A percentile compares a stretch with the other conserved stretches of the same genome.
Conservation (phyloP, 352 stramenopile genomes). For the Peronospora belbahrii region DNA sequence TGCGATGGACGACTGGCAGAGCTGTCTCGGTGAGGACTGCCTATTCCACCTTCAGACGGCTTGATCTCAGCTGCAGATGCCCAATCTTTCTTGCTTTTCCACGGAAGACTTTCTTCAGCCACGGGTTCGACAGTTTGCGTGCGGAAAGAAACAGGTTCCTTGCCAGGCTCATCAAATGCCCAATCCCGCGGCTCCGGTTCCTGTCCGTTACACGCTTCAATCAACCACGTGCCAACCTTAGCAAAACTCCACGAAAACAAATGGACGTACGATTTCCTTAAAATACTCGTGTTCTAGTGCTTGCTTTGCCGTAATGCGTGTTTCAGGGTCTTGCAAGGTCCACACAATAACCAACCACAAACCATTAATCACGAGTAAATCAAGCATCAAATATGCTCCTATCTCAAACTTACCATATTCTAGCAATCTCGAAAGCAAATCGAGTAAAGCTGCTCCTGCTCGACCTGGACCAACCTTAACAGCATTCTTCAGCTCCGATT, state of each 20-base stretch:
- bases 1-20: constrained; percentile 20
- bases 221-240: neutral
- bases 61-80: constrained; percentile 18
- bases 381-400: too few species aligned
- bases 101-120: constrained; percentile 60
- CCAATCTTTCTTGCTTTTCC: constrained; percentile 57
- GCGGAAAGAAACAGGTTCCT: constrained; percentile 79
- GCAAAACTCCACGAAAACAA: neutral
- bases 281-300: constrained; percentile 93
- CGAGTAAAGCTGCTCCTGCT: constrained; percentile 61
- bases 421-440: constrained; percentile 69
- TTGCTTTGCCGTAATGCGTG: constrained; percentile 86
- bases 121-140: constrained; percentile 76
- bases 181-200: constrained; percentile 81
- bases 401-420: constrained; percentile 67
- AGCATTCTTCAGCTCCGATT: constrained; percentile 78
- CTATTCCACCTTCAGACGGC: constrained; percentile 17
- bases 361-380: too few species aligned
- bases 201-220: constrained; percentile 20
- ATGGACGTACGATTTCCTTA: constrained; percentile 64
- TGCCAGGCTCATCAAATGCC: constrained; percentile 82
- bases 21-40: constrained; percentile 29
- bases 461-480: constrained; percentile 77
- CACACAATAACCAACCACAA: neutral
- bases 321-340: constrained; percentile 66